Base-by-base conservation (phyloP, 1,284 basidiomycete species). In the Afroboletus lepidellus region DNA sequence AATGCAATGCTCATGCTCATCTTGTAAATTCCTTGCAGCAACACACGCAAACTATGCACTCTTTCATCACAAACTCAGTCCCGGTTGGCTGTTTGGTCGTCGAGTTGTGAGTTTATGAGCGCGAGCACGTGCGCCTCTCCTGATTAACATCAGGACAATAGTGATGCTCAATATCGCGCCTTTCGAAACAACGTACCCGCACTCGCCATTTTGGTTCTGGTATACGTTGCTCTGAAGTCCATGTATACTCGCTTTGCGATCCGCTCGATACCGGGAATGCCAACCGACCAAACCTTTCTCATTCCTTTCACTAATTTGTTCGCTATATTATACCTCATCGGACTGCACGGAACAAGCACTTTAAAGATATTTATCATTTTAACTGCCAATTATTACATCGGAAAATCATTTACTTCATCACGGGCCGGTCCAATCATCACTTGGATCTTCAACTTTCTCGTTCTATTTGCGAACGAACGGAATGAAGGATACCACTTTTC, bases 281-380 rank as follows among this genome's bases (percentile, higher is more conserved):
- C 49, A 44, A 50, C 51, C 25, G 63, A 77, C 58, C 67, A 69
- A 37, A 62, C 78, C 16, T 69, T 74, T 62, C 72, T 77, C 46
- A 67, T 84, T 34, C 75, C 77, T n/a, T 77, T 83, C 66, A 74
- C 77, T 58, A 79, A 85, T 58, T 66, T 79, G 11, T 87, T 87
- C 60, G 85, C 90, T 3, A 47, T 83, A n/a, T 57, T 85, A 45
- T 85, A 94, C 72, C 75, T 97, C 37, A 53, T 84, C 18, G 83
- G 81, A 3, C 72, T 99, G n/a, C 96, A 98, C 67, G 97, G 97
- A 25, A 71, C 84, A n/a, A 92, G 90, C 60, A 72, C 80, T 1
- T 36, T 95, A 66, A 98, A 98, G 68, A 83, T 98, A 25, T 52
- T 92, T 5, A 38, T 75, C 25, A 88, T 98, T 48, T 69, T 97